Percentiles rank a stretch among this genome's conserved stretches.
These are phyloP conservation scores for Eucalyptus shirleyi DNA, from an alignment of 345 rosid species.

Conservation along the genomic window DNA sequence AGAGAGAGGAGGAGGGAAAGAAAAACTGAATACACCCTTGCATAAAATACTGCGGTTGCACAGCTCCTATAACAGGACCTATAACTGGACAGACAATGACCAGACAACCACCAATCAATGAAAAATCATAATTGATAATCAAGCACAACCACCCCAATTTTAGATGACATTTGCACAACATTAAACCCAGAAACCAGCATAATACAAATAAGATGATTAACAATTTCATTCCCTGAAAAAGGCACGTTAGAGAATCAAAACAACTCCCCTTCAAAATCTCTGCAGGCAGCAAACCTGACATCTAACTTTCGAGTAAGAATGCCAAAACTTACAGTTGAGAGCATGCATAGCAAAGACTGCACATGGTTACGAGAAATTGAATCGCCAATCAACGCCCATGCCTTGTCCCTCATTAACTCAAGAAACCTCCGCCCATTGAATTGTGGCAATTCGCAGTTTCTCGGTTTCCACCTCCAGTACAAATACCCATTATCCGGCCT, in stretches of 20 bases:
- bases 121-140: neutral
- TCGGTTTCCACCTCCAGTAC: slow-evolving; percentile 88
- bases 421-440: slow-evolving; percentile 62
- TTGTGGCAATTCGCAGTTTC: slow-evolving; percentile 54
- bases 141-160: neutral
- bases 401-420: slow-evolving; percentile 59
- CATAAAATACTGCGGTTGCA: neutral
- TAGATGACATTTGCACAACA: neutral
- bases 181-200: neutral
- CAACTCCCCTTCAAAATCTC: neutral
- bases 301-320: neutral
- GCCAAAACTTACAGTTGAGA: slow-evolving; percentile 35
- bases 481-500: slow-evolving; percentile 70
- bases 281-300: neutral
- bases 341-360: slow-evolving; percentile 85
- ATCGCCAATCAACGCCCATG: slow-evolving; percentile 85
- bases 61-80: neutral
- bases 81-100: neutral
- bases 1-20: neutral
- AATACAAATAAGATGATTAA: neutral
- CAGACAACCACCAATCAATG: neutral
- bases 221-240: neutral
- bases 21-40: neutral
- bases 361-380: slow-evolving; percentile 94
- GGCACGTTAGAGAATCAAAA: neutral